Conservation (phyloP, 495 filamentous ascomycete species). For the Neurospora terricola region DNA sequence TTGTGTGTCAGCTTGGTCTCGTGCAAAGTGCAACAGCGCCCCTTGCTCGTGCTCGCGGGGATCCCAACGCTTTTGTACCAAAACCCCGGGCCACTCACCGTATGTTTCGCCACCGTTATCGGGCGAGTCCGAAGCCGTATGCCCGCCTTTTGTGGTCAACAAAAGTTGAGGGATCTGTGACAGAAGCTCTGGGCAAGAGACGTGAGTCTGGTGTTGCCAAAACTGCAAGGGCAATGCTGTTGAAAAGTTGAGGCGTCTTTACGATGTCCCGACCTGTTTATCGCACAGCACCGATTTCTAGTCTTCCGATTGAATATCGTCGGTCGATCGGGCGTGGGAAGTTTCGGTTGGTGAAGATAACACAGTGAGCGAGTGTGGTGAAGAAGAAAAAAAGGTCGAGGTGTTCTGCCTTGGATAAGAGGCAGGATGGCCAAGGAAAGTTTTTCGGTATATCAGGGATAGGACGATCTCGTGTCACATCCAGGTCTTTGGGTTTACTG, state of each 20-base stretch:
- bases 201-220: neutral
- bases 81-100: neutral
- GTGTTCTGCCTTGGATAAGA: neutral
- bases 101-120: neutral
- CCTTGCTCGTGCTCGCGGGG: neutral
- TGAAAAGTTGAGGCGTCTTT: neutral
- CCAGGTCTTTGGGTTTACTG: neutral
- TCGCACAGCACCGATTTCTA: neutral
- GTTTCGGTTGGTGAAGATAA: neutral
- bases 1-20: neutral
- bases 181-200: neutral
- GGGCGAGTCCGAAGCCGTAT: neutral
- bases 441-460: neutral
- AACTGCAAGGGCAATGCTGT: neutral
- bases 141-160: neutral
- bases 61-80: neutral
- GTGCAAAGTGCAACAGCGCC: neutral
- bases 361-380: neutral
- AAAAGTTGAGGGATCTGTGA: neutral
- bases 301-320: neutral
- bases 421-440: neutral
- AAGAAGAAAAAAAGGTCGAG: neutral
- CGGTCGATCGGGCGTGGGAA: neutral
- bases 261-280: neutral
- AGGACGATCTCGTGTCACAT: neutral